Evolutionary conservation across 805 yeast genomes (phyloP), one percentile per base, ranked within the genome.

Genomic region (Candida patagonica): DNA sequence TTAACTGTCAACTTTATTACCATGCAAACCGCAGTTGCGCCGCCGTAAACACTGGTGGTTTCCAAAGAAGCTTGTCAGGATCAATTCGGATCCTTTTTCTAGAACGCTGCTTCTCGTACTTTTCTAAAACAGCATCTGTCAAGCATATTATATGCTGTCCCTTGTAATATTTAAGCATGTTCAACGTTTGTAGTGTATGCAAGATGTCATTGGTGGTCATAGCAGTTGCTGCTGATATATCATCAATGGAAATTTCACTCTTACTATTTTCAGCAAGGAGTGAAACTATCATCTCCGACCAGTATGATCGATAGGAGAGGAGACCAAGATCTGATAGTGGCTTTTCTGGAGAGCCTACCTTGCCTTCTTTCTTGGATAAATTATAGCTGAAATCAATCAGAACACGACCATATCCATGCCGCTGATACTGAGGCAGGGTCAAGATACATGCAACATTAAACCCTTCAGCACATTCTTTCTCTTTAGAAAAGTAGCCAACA

Each of bases 401-500:
- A 29, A 92, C 66, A 50, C 88, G 80, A 46, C 98, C 98, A 59
- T 75, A 92, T 1, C 99, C 99, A 63, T 74, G 84, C 53, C 96
- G 74, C 61, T 92, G 99, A 63, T 89, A 92, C 55, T 92, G 95
- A 2, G 99, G 99, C 39, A 92, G 63, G 0, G 97, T 88, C 50
- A 92, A 67, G 54, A 92, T 92, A 76, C 99, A 92, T 0, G 98
- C 98, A 33, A 92, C 94, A 56, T 92, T 92, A 63, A 89, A 92
- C 9, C 79, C 80, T 55, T 92, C 98, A 0, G 95, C 94, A 50
- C 88, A 77, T 62, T 92, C 98, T 59, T 92, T 92, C 58, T 92
- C 99, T 52, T 92, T 92, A 6, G 97, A 88, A 55, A 92, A 92
- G 57, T 83, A 92, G 0, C 99, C 99, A 5, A 92, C 96, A 35